Evolutionary conservation across 371 early-diverging fungal species (phyloP).

Genomic region (Umbelopsis sp.): DNA sequence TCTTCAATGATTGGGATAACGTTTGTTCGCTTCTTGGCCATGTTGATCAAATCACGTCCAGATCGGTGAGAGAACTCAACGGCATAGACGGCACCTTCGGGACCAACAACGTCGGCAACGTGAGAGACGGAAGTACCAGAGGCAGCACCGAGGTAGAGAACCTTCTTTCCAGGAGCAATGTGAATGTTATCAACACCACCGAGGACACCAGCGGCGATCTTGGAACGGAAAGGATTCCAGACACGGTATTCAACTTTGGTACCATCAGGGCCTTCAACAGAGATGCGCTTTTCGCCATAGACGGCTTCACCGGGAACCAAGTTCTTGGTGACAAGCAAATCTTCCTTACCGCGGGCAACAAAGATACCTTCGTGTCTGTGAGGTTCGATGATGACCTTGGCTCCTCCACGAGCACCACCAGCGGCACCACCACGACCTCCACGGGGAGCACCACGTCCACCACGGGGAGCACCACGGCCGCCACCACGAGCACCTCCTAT

Average conservation of each 20-base stretch:
- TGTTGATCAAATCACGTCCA: slow-evolving; percentile 99
- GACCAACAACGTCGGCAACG: slow-evolving; percentile 99
- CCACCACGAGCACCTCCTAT: slow-evolving; percentile 42
- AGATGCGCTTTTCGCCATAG: slow-evolving; percentile 99
- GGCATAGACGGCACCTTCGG: slow-evolving; percentile 98
- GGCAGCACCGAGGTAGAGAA: slow-evolving; percentile 99
- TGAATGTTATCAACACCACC: slow-evolving; percentile 98
- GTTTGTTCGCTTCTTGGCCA: slow-evolving; percentile 99
- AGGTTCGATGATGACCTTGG: slow-evolving; percentile 96
- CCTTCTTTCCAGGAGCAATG: slow-evolving; percentile 98
- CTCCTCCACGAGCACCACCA: slow-evolving; percentile 82
- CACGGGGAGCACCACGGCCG: slow-evolving; percentile 46
- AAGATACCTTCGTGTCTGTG: slow-evolving; percentile 98
- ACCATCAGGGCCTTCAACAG: slow-evolving; percentile 93
- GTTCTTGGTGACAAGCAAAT: slow-evolving; percentile 98
- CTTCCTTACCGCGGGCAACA: slow-evolving; percentile 99
- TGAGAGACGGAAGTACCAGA: slow-evolving; percentile 99
- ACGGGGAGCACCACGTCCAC: slow-evolving; percentile 52
- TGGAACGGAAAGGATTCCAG: slow-evolving; percentile 99
- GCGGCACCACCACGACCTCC: slow-evolving; percentile 55
- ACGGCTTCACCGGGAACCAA: slow-evolving; percentile 98
- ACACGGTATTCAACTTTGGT: slow-evolving; percentile 99
- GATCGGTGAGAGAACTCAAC: slow-evolving; percentile 99
- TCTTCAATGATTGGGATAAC: slow-evolving; percentile 99
- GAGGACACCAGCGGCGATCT: slow-evolving; percentile 99